Conservation (phyloP, 768 basidiomycete genomes). For the Russula vinacea region DNA sequence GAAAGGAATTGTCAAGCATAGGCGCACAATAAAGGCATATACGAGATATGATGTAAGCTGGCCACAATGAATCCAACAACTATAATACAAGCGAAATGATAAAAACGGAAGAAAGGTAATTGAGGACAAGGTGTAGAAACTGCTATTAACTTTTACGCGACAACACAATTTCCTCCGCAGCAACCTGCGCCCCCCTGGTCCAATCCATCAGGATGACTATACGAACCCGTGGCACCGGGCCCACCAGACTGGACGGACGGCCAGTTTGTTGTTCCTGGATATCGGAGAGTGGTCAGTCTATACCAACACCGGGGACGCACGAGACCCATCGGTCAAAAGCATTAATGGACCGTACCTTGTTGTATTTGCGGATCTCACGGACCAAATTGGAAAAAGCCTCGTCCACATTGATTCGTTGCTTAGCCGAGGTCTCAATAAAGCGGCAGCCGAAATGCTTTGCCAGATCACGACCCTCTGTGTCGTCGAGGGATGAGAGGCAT, state of each 20-base stretch:
- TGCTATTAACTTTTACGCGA: slow-evolving; percentile 40
- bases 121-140: slow-evolving; percentile 18
- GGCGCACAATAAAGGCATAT: slow-evolving; percentile 2
- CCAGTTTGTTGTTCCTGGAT: slow-evolving; percentile 74
- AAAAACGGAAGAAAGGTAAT: neutral
- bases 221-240: slow-evolving; percentile 46
- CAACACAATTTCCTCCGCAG: slow-evolving; percentile 70
- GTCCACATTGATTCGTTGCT: slow-evolving; percentile 94
- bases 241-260: slow-evolving; percentile 56
- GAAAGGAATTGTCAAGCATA: slow-evolving; percentile 13
- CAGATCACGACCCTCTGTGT: slow-evolving; percentile 90
- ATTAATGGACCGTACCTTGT: slow-evolving; percentile 57
- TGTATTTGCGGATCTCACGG: slow-evolving; percentile 89
- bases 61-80: slow-evolving; percentile 21
- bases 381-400: slow-evolving; percentile 93
- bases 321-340: neutral
- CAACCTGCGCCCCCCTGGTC: slow-evolving; percentile 59
- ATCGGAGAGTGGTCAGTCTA: neutral
- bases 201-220: slow-evolving; percentile 45
- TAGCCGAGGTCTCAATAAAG: slow-evolving; percentile 95
- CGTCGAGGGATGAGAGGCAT: neutral
- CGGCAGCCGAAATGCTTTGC: slow-evolving; percentile 93
- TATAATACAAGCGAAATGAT: slow-evolving; percentile 21
- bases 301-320: neutral
- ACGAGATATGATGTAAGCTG: slow-evolving; percentile 13